Conservation (phyloP, 345 rosid species). For the Aquilaria sinensis region DNA sequence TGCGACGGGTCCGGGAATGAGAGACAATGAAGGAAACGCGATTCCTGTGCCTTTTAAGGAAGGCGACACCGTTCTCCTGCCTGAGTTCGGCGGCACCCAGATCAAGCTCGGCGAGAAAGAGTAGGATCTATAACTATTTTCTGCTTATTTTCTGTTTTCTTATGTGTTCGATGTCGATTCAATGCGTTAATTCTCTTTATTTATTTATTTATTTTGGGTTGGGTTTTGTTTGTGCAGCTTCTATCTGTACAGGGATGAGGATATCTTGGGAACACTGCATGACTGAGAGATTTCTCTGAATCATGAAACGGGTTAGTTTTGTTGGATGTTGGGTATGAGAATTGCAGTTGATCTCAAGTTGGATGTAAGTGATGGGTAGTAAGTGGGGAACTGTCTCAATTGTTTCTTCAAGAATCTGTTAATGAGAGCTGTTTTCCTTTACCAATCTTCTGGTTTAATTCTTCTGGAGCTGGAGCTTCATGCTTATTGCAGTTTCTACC, state of each 20-base stretch:
- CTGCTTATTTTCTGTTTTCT: background rate
- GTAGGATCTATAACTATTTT: conserved; percentile 21
- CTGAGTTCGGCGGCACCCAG: conserved; percentile 71
- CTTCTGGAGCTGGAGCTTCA: background rate
- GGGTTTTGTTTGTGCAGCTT: conserved; percentile 33
- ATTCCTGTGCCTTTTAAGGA: conserved; percentile 65
- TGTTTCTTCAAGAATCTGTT: background rate
- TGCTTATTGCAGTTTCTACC: too few species aligned
- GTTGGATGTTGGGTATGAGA: background rate
- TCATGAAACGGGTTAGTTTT: background rate
- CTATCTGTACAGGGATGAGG: conserved; percentile 71
- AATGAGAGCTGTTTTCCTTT: background rate
- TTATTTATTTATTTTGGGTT: background rate
- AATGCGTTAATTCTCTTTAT: background rate
- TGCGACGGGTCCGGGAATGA: conserved; percentile 69
- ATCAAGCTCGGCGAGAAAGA: conserved; percentile 83
- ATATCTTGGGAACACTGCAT: conserved; percentile 72
- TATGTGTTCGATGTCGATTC: background rate
- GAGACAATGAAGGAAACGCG: conserved; percentile 52
- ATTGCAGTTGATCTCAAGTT: background rate
- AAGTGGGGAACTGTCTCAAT: background rate
- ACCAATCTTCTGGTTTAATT: background rate
- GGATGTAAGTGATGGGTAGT: conserved; percentile 7
- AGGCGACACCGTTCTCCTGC: conserved; percentile 86
- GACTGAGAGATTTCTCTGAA: conserved; percentile 19